A percentile compares a stretch with the other conserved stretches of the same genome.
Evolutionary conservation across 768 basidiomycete species (phyloP).

Genomic region (Tricholomella constricta): DNA sequence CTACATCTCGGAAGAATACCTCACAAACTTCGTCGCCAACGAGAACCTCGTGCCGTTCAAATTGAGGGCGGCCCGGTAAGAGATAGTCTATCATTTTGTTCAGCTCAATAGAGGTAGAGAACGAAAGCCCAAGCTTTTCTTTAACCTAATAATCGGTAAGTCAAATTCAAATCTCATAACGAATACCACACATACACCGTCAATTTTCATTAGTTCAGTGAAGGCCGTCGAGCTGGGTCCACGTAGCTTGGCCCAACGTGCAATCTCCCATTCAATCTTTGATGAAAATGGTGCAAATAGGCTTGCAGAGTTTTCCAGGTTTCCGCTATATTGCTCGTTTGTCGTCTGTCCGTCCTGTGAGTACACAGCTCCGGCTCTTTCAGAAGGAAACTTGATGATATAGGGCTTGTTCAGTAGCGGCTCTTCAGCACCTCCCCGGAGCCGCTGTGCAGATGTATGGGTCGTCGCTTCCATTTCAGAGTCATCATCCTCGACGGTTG

Average conservation of each 20-base stretch:
- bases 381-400: slow-evolving; percentile 4
- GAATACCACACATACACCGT: slow-evolving; percentile 32
- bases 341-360: not conserved
- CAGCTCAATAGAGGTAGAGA: slow-evolving; percentile 24
- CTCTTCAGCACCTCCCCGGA: too few species aligned
- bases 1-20: slow-evolving; percentile 33
- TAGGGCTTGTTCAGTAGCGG: not conserved
- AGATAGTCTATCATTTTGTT: slow-evolving; percentile 29
- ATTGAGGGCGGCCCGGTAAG: slow-evolving; percentile 27
- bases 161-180: not conserved
- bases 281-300: slow-evolving; percentile 35
- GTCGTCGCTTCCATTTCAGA: too few species aligned
- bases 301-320: slow-evolving; percentile 8
- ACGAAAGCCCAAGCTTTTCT: slow-evolving; percentile 26
- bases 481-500: too few species aligned
- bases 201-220: slow-evolving; percentile 38
- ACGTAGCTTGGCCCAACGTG: slow-evolving; percentile 40
- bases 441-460: too few species aligned
- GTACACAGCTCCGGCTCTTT: too few species aligned
- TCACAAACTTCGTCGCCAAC: slow-evolving; percentile 32
- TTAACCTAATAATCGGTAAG: slow-evolving; percentile 17
- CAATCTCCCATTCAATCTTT: slow-evolving; percentile 40
- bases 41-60: slow-evolving; percentile 25
- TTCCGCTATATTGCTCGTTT: slow-evolving; percentile 1
- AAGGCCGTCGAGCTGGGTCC: slow-evolving; percentile 39